Conservation (phyloP, 345 rosid genomes). For the Ceriops tagal region DNA sequence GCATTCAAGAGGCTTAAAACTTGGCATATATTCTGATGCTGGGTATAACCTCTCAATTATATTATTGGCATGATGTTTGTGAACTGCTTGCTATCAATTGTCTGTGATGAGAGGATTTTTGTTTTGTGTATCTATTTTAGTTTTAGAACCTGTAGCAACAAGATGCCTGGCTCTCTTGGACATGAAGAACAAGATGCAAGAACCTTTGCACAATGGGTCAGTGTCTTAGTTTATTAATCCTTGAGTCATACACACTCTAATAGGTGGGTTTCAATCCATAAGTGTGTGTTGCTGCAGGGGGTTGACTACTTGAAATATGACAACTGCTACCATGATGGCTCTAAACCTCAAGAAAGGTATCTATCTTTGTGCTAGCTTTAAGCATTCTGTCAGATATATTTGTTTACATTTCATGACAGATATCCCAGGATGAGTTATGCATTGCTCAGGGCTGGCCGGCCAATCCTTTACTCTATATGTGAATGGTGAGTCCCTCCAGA, state of each 20-base stretch:
- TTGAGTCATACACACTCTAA: background rate
- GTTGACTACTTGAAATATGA: constrained; percentile 32
- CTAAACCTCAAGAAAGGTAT: constrained; percentile 24
- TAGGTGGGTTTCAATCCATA: background rate
- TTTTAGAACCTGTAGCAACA: constrained; percentile 20
- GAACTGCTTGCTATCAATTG: background rate
- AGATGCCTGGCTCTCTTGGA: constrained; percentile 33
- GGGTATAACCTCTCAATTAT: constrained; percentile 12
- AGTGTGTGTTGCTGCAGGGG: constrained; percentile 8
- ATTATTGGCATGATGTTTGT: background rate
- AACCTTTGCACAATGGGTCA: constrained; percentile 23
- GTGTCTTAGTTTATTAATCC: background rate
- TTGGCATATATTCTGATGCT: constrained; percentile 33
- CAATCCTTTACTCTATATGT: constrained; percentile 26
- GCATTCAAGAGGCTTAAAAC: constrained; percentile 24
- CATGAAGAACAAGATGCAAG: constrained; percentile 24
- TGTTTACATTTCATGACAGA: constrained; percentile 4
- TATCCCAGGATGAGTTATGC: constrained; percentile 27
- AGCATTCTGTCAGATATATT: background rate
- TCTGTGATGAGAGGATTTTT: background rate
- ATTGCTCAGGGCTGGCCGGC: constrained; percentile 23
- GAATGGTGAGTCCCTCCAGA: constrained; percentile 21
- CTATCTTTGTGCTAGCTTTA: background rate
- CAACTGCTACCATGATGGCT: constrained; percentile 28
- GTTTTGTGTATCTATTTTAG: constrained; percentile 1